Base-by-base conservation (phyloP, 2,329 filamentous ascomycete species). In the Fusarium mexicanum region DNA sequence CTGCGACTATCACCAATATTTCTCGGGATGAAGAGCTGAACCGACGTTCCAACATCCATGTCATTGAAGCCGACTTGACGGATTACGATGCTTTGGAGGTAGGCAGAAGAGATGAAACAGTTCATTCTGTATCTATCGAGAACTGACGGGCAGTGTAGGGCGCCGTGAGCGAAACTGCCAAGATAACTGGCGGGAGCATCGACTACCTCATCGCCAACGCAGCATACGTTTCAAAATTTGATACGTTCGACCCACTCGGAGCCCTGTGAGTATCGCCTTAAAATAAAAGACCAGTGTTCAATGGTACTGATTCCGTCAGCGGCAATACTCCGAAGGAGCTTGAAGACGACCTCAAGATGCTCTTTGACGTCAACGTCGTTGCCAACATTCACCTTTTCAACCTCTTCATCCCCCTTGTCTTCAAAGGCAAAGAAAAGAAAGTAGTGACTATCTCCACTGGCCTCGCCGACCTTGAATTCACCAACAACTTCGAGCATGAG, bases 301-400 rank as follows among this genome's bases (percentile, higher is more conserved):
- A n/a, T 0, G 1, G 17, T 35, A 4, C 48, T 51, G n/a, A 51
- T 13, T 2, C 48, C 0, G 3, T 2, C 1, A 51, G 48, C 0
- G 48, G 29, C 1, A 51, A 51, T 24, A 51, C n/a, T 0, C 48
- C 48, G 1, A 51, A 20, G 22, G 48, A 51, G n/a, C 31, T 51
- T 0, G 48, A 51, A 51, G 12, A 14, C 1, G 31, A 51, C 5
- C 31, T 51, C 12, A 51, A 35, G 22, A 35, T 35, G 48, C 29
- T 33, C 6, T 51, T 51, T 14, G 31, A 51, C 12, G 31, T 51
- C 48, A 51, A 51, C 31, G 48, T 51, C 4, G 5, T 51, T 5
- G 29, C 48, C 22, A 51, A 35, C n/a, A 51, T 51, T 20, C 48
- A 51, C 31, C 8, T 51, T 2, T 51, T 35, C 31, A 51, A 51